A percentile compares a stretch with the other conserved stretches of the same genome.
Evolutionary conservation across 2,329 filamentous ascomycete genomes (phyloP).

Genomic region (Fusarium pseudocircinatum): DNA sequence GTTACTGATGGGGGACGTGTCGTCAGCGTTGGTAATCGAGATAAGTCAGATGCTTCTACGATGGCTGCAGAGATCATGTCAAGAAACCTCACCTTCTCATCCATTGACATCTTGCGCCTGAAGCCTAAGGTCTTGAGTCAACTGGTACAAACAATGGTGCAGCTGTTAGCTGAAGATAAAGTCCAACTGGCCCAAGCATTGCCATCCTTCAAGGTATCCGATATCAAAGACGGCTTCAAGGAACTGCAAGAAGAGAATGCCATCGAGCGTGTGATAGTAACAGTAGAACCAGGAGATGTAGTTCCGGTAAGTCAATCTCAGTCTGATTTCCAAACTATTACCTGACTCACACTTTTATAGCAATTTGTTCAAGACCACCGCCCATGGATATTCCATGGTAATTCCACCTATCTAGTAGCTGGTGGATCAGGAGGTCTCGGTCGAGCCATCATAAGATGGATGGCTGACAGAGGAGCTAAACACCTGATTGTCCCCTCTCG

Average conservation of each 20-base stretch:
- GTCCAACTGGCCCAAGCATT: accelerated
- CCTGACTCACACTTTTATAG: not conserved
- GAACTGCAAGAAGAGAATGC: not conserved
- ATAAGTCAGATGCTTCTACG: accelerated
- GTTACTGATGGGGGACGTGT: accelerated
- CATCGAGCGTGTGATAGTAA: not conserved
- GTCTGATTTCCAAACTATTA: accelerated
- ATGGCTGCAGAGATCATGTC: accelerated
- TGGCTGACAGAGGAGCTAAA: slow-evolving; percentile 33
- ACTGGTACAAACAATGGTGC: not conserved
- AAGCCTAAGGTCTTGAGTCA: not conserved
- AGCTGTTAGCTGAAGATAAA: accelerated
- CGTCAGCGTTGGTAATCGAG: accelerated
- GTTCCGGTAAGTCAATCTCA: not conserved
- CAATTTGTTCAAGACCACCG: not conserved
- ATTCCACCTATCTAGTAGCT: slow-evolving; percentile 28
- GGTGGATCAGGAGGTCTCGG: slow-evolving; percentile 39
- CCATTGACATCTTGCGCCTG: not conserved
- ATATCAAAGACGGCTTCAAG: not conserved
- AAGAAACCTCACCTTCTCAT: not conserved
- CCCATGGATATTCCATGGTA: not conserved
- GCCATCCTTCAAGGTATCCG: accelerated
- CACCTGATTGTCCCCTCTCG: slow-evolving; percentile 45
- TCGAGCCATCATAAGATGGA: slow-evolving; percentile 32
- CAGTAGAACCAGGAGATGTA: accelerated